Evolutionary conservation across 2,329 filamentous ascomycete genomes (phyloP), one percentile per base, ranked within the genome.

Genomic region (Beauveria bassiana): DNA sequence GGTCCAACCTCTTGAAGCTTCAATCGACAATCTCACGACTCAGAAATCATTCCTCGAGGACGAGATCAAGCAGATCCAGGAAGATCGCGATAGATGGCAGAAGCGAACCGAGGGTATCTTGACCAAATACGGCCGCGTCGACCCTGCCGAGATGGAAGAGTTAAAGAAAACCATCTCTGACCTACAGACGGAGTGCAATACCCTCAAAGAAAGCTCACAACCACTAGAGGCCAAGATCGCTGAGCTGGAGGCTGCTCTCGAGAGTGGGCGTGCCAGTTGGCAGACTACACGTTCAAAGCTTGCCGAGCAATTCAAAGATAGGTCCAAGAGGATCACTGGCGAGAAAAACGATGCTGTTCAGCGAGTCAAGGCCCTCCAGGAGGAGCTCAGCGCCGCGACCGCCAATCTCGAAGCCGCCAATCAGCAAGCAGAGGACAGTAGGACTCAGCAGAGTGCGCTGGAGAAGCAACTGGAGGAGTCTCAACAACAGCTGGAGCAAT

Each of bases 51-150:
- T 88, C 66, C 89, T 93, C 68, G 88, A 96, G 66, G 91, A 91
- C 14, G 93, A 98, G 71, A 85, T 97, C 70, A 91, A 90, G 69
- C 83, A 97, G 65, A 81, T 98, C 10, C 89, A 96, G 66, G 89
- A 95, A 68, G 93, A 98, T 71, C 88, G 95, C 18, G 93, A 98
- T 71, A 86, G 91, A 62, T 97, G 93, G 90, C 92, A 96, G 75
- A 93, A 97, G 79, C 88, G 95, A 26, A 96, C 92, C 1, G 92
- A 98, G 71, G 91, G 96, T 67, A 97, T 99, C 64, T 84, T 99
- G 56, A 92, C 91, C 66, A 97, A 96, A 72, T 97, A 98, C 70
- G 93, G 96, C 67, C 90, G 93, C 61, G 91, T 96, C 58, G 95
- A 99, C 70, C 93, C 95, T 49, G 91, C 90, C 3, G 93, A 98